Conservation (phyloP, 441 rosid genomes). For the Euphorbia schlechtendalii region DNA sequence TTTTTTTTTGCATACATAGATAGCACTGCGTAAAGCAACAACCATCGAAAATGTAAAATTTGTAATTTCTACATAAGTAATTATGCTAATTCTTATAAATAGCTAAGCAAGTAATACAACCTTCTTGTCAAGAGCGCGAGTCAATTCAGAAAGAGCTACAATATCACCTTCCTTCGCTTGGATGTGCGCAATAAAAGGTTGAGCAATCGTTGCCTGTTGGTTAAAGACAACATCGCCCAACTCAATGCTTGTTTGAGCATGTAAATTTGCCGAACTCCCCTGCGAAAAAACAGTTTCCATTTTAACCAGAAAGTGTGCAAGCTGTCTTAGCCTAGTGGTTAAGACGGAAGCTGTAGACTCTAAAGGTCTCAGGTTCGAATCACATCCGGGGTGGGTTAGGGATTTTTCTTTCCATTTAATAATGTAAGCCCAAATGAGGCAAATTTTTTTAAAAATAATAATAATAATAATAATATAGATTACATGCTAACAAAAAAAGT, state of each 20-base stretch:
- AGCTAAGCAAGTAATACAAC: conserved; percentile 29
- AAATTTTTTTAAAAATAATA: too few relatives aligned
- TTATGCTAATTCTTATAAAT: background rate
- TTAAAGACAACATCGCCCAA: conserved; percentile 28
- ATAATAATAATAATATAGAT: too few relatives aligned
- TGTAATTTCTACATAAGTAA: background rate
- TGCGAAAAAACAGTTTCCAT: conserved; percentile 30
- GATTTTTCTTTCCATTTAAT: too few relatives aligned
- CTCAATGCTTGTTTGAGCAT: conserved; percentile 38
- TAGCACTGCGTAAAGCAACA: background rate
- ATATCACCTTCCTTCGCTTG: conserved; percentile 79
- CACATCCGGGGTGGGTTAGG: too few relatives aligned
- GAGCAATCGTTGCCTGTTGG: conserved; percentile 37
- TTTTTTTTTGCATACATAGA: background rate
- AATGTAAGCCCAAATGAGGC: too few relatives aligned
- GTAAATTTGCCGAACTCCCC: conserved; percentile 42
- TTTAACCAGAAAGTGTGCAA: conserved; percentile 15
- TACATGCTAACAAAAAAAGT: background rate
- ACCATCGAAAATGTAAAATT: conserved; percentile 6
- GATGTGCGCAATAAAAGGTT: conserved; percentile 38
- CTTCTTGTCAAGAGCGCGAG: conserved; percentile 70
- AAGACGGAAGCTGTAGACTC: too few relatives aligned
- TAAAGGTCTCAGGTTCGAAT: too few relatives aligned
- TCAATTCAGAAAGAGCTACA: conserved; percentile 55
- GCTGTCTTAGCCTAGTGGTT: too few relatives aligned